Conservation (phyloP, 495 filamentous ascomycete species). For the Aspergillus egyptiacus region DNA sequence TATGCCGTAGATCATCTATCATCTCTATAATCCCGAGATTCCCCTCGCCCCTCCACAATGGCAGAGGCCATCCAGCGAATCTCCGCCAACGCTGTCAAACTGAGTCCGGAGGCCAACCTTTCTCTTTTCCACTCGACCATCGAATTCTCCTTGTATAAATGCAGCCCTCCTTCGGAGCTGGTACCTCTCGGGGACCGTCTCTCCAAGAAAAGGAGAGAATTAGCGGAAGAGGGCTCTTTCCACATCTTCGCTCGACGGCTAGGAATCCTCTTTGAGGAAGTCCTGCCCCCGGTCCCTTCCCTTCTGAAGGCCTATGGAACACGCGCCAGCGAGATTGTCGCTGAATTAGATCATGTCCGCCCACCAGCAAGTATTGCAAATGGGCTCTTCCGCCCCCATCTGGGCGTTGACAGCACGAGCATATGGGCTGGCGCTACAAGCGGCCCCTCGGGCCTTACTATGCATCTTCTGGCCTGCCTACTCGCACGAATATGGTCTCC, state of each 20-base stretch:
- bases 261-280: constrained; percentile 1
- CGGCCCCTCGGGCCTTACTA: not conserved
- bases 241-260: constrained; percentile 9
- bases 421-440: constrained; percentile 11
- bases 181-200: not conserved
- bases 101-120: not conserved
- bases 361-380: not conserved
- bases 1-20: too few species aligned
- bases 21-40: not conserved
- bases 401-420: constrained; percentile 6
- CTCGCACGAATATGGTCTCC: constrained; percentile 10
- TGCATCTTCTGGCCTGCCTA: constrained; percentile 12
- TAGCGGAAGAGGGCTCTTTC: constrained; percentile 7
- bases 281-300: not conserved
- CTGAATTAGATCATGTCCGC: not conserved
- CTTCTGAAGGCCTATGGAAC: constrained; percentile 7
- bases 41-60: not conserved
- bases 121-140: constrained; percentile 4
- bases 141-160: constrained; percentile 9
- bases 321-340: constrained; percentile 4
- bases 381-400: constrained; percentile 1
- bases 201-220: not conserved
- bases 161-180: constrained; percentile 4
- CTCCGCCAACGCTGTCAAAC: not conserved
- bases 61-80: constrained; percentile 1